These are phyloP conservation scores for Persicaria tinctoria DNA, from an alignment of 148 eudicot genomes.

Conservation along the genomic window DNA sequence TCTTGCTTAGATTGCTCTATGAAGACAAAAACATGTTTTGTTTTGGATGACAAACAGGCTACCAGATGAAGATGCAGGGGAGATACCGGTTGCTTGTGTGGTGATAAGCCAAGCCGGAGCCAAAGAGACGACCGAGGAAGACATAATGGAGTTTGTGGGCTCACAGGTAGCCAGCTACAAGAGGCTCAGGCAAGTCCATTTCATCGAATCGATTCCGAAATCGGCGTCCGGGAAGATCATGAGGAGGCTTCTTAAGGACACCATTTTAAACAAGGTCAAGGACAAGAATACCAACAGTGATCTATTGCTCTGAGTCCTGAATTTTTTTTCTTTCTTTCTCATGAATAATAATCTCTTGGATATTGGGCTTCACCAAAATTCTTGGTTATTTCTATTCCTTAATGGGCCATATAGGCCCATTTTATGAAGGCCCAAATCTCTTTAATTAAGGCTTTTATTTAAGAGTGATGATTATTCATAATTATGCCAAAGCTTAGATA, in stretches of 20 bases:
- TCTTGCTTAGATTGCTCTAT: no score
- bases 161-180: conserved; percentile 72
- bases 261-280: conserved; percentile 24
- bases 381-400: not conserved
- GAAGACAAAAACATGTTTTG: not conserved
- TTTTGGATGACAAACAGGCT: conserved; percentile 27
- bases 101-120: conserved; percentile 49
- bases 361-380: not conserved
- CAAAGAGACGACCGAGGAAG: conserved; percentile 51
- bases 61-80: conserved; percentile 91
- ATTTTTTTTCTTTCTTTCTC: not conserved
- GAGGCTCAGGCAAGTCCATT: conserved; percentile 57
- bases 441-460: not conserved
- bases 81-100: conserved; percentile 87
- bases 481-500: not conserved
- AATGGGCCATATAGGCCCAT: not conserved
- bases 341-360: not conserved
- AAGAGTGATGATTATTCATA: not conserved
- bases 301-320: not conserved
- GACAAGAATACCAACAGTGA: not conserved
- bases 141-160: conserved; percentile 59
- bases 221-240: conserved; percentile 55
- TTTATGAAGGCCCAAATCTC: not conserved
- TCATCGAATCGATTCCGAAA: conserved; percentile 70
- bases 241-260: conserved; percentile 46